A percentile compares a stretch with the other conserved stretches of the same genome.
Evolutionary conservation across 1,284 basidiomycete species (phyloP).

Genomic region (Amylostereum areolatum): DNA sequence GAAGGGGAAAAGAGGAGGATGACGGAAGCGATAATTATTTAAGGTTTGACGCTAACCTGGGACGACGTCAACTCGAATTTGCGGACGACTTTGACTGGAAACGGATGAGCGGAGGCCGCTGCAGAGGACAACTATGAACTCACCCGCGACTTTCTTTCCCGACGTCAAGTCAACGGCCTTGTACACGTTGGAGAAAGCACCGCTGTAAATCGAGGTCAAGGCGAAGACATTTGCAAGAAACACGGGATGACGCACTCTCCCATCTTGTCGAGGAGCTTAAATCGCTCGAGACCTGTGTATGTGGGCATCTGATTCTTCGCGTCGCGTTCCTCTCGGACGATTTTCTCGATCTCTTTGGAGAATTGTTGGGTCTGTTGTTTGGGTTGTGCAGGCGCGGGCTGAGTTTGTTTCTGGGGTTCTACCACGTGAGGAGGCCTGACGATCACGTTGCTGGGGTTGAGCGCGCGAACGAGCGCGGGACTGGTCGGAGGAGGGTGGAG

Average conservation of each 20-base stretch:
- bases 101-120: conserved; percentile 6
- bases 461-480: conserved; percentile 18
- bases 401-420: conserved; percentile 14
- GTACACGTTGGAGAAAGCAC: conserved; percentile 98
- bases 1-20: conserved; percentile 24
- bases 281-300: conserved; percentile 84
- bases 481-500: conserved; percentile 6
- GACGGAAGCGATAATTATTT: conserved; percentile 12
- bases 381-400: conserved; percentile 13
- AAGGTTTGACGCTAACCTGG: conserved; percentile 68
- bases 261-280: conserved; percentile 85
- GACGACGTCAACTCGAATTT: conserved; percentile 93
- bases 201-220: conserved; percentile 40
- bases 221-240: conserved; percentile 7
- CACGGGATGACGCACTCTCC: conserved; percentile 69
- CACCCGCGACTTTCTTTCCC: conserved; percentile 84
- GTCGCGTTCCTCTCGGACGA: conserved; percentile 75
- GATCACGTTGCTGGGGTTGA: conserved; percentile 20
- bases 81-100: conserved; percentile 89
- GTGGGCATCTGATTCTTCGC: conserved; percentile 73
- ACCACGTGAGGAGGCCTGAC: conserved; percentile 22
- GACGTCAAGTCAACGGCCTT: conserved; percentile 80
- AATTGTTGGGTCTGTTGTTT: conserved; percentile 27
- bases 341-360: conserved; percentile 54
- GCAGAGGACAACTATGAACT: conserved; percentile 15